Evolutionary conservation across 306 rosid genomes (phyloP), one percentile per base, ranked within the genome.

Genomic region (Dryas alaskensis): DNA sequence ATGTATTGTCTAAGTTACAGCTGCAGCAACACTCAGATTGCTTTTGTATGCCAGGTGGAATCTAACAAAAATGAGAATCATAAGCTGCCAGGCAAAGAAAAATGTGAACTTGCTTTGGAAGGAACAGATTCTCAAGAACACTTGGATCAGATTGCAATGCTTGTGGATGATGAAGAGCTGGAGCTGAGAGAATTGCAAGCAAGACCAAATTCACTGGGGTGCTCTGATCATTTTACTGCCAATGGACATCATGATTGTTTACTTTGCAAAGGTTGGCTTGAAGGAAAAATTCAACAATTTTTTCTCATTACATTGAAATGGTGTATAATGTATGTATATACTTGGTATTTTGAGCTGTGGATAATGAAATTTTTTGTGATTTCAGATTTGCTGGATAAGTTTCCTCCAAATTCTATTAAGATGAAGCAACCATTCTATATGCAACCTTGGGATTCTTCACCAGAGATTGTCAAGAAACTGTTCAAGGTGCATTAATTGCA

Each of bases 401-500:
- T 92, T 69, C 98, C 99, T 47, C 96, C 99, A 54, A 85, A 81
- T 74, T 85, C 84, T 70, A 93, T 94, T 68, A 87, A 78, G 92
- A 92, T 92, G 99, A 94, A 87, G 91, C 93, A 86, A 58, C 98
- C 97, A 72, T 86, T 92, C 75, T 81, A 81, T 81, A 83, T 76
- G 82, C 96, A 86, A 75, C 96, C 99, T 72, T 92, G 99, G 99
- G 92, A 84, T 76, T 88, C 95, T 60, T 92, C 97, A 78, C 83
- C 86, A 63, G 92, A 87, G 75, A 83, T 81, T 77, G 90, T 86
- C 79, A 94, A 92, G 90, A 90, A 92, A 82, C 78, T 94, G 61
- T 94, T 94, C 60, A 94, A 94, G 99, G 99, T 94, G 73, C 75
- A n/a, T 77, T 65, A 39, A 58, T n/a, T 57, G 8, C 17, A 31